Base-by-base conservation (phyloP, 2,329 filamentous ascomycete genomes). In the Daldinia sp. region DNA sequence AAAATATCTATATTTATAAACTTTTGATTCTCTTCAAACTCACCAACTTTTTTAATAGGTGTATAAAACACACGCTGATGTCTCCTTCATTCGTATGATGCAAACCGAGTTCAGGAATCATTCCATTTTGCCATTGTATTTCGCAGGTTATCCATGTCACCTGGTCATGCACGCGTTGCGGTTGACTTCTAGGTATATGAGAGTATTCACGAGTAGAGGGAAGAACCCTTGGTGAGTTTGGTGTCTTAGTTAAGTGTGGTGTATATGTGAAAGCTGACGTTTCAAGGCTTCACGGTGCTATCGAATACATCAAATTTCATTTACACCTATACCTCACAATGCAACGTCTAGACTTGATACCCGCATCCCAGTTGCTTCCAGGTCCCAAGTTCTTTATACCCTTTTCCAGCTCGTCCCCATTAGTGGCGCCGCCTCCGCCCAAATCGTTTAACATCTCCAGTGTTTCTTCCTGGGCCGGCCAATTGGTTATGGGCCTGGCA, bases 311-410 rank as follows among this genome's bases (percentile, higher is more conserved):
- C 3, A 77, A 78, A 34, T 76, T 82, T 7, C 84, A 87, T 64
- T 68, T 87, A 1, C 81, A 85, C 52, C 71, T 85, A 3, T 85
- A 80, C 64, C 75, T 81, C n/a, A 80, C 81, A 19, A 73, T 87
- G 43, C 85, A 87, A 65, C 78, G 83, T 48, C 74, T 84, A 6
- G 81, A 81, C 5, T 73, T 87, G 11, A 74, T 82, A 41, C 74
- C 82, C 0, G 71, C 75, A 10, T 76, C 67, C 10, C 75, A 74
- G 6, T 75, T 73, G 73, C 72, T 87, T 2, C 85, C 85, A 0
- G 73, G 70, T 6, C 75, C 76, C 34, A 76, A 72, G 4, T 88
- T 82, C 71, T 87, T 87, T 66, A 70, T 87, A 15, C 85, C 85
- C 0, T 87, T 86, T 48, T 81, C 82, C 10, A 69, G 75, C 6